These are phyloP conservation scores for Paecilomyces variotii DNA, from an alignment of 2,329 filamentous ascomycete genomes.

Conservation along the genomic window DNA sequence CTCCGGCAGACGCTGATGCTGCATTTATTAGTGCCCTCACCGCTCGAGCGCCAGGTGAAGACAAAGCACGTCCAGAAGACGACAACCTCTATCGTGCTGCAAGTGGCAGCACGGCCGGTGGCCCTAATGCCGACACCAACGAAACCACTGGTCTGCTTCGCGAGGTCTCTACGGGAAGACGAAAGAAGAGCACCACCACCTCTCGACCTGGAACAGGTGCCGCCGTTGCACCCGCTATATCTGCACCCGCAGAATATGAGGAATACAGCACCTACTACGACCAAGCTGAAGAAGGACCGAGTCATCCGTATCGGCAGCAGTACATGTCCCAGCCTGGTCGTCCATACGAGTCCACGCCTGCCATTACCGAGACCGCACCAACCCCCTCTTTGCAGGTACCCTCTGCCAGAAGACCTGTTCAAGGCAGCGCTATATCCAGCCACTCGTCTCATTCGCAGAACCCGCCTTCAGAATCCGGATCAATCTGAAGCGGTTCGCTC, in stretches of 20 bases:
- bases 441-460: not conserved
- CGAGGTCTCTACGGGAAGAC: conserved; percentile 33
- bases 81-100: conserved; percentile 19
- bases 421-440: too few species aligned
- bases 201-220: not conserved
- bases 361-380: not conserved
- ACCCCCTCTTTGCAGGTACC: not conserved
- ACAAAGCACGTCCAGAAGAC: conserved; percentile 20
- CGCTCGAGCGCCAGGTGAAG: conserved; percentile 23
- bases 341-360: conserved; percentile 5
- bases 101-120: conserved; percentile 16
- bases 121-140: conserved; percentile 14
- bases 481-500: not conserved
- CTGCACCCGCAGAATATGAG: conserved; percentile 3
- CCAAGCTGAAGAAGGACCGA: not conserved
- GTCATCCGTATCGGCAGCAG: not conserved
- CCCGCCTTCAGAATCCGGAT: not conserved
- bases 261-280: conserved; percentile 7
- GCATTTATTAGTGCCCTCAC: conserved; percentile 27
- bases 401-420: not conserved
- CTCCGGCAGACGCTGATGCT: conserved; percentile 22
- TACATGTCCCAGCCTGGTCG: not conserved
- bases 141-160: conserved; percentile 22
- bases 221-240: not conserved
- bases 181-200: conserved; percentile 16